Percentiles rank a stretch among this genome's conserved stretches.
Evolutionary conservation across 768 basidiomycete genomes (phyloP).

Genomic region (Exsudoporus frostii): DNA sequence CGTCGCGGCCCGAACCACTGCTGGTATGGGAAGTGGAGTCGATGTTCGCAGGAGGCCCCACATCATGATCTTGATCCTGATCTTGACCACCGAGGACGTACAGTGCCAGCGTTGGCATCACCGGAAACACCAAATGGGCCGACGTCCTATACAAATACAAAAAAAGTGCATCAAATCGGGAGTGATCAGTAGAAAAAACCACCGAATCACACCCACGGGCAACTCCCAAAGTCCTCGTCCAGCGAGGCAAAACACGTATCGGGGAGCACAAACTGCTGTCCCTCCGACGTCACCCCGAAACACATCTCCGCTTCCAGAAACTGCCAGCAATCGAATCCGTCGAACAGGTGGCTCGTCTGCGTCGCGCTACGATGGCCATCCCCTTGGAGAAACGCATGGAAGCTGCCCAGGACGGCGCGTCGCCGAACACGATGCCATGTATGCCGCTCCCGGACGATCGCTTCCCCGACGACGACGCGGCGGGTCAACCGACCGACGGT

Average conservation of each 20-base stretch:
- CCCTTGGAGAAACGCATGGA: constrained; percentile 28
- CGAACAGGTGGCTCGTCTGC: constrained; percentile 8
- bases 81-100: constrained; percentile 46
- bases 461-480: constrained; percentile 22
- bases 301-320: constrained; percentile 50
- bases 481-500: constrained; percentile 32
- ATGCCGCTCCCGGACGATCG: constrained; percentile 16
- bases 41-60: constrained; percentile 11
- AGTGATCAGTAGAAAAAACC: neutral
- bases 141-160: constrained; percentile 35
- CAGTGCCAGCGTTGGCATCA: constrained; percentile 50
- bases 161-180: neutral
- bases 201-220: constrained; percentile 22
- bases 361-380: neutral
- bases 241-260: constrained; percentile 53
- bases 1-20: neutral
- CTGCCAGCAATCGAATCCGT: constrained; percentile 43
- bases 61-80: constrained; percentile 2
- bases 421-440: constrained; percentile 30
- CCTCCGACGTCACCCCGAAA: constrained; percentile 50
- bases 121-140: constrained; percentile 52
- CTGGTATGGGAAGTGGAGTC: neutral
- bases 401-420: constrained; percentile 24
- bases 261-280: constrained; percentile 54
- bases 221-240: constrained; percentile 42